A percentile compares a stretch with the other conserved stretches of the same genome.
These are phyloP conservation scores for Ostreobium quekettii DNA, from an alignment of 139 green algal species.

Conservation along the genomic window DNA sequence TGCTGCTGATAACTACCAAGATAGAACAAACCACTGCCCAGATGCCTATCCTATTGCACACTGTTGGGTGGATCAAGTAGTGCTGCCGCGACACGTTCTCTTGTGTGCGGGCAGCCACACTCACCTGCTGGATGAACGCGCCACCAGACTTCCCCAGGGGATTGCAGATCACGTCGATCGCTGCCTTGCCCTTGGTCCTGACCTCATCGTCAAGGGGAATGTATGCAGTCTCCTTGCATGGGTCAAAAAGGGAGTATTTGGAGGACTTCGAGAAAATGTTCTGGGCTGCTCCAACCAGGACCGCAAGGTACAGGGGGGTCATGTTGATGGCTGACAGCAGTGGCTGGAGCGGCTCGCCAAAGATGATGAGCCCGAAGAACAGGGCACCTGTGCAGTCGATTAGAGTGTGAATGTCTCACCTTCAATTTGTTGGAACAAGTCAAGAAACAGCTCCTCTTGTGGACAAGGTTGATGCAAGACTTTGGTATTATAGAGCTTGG, in stretches of 20 bases:
- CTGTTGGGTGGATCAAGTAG: too few relatives aligned
- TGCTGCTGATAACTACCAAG: too few relatives aligned
- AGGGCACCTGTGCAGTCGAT: constrained; percentile 57
- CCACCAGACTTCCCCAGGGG: constrained; percentile 97
- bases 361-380: constrained; percentile 96
- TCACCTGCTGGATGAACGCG: constrained; percentile 94
- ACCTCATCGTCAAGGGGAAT: constrained; percentile 90
- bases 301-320: constrained; percentile 89
- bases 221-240: constrained; percentile 99
- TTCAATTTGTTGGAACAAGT: too few relatives aligned
- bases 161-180: constrained; percentile 99
- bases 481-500: too few relatives aligned
- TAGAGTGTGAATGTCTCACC: too few relatives aligned
- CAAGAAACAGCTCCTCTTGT: too few relatives aligned
- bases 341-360: constrained; percentile 59
- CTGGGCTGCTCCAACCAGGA: constrained; percentile 92
- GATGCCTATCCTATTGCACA: too few relatives aligned
- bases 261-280: constrained; percentile 97
- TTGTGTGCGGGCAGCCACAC: too few relatives aligned
- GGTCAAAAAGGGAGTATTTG: constrained; percentile 99
- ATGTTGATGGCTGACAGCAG: constrained; percentile 71
- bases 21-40: too few relatives aligned
- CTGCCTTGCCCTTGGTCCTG: constrained; percentile 94
- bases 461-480: too few relatives aligned
- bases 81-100: too few relatives aligned